phyloP scores from a whole-genome alignment of 768 basidiomycete genomes.

The Butyriboletus loyo region DNA sequence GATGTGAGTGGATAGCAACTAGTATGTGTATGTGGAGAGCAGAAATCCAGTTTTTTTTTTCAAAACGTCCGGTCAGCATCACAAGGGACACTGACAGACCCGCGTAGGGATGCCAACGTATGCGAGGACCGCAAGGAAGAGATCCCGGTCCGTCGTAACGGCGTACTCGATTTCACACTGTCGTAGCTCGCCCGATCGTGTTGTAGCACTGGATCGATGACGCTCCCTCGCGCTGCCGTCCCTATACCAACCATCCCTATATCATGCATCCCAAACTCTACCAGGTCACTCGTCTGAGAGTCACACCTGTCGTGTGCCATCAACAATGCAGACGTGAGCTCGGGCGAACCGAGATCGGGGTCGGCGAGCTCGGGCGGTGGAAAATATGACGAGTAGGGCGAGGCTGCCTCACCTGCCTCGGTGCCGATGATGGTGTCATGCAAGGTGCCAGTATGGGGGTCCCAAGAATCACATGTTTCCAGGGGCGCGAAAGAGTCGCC shows the following conservation, averaged over 20 bases:
- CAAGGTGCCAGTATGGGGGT: conserved; percentile 22
- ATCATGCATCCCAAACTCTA: conserved; percentile 19
- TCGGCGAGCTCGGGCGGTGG: neutral
- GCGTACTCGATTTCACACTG: conserved; percentile 7
- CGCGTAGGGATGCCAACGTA: neutral
- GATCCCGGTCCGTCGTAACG: neutral
- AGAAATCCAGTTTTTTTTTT: neutral
- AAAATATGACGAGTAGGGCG: conserved; percentile 11
- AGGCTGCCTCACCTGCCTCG: conserved; percentile 15
- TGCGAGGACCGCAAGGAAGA: conserved; percentile 8
- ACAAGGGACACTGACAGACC: neutral
- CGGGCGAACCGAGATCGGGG: conserved; percentile 20
- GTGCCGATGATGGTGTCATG: conserved; percentile 32
- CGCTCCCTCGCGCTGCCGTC: conserved; percentile 37
- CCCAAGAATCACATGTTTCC: conserved; percentile 23
- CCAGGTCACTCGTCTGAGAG: conserved; percentile 13
- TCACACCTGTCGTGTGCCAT: conserved; percentile 26
- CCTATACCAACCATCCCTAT: conserved; percentile 47
- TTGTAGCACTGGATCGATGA: conserved; percentile 15
- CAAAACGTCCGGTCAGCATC: conserved; percentile 10
- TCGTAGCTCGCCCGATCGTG: conserved; percentile 13
- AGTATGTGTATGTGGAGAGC: neutral
- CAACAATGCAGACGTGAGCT: conserved; percentile 31
- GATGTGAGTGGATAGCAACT: neutral
- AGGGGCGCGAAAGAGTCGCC: neutral